phyloP scores from a whole-genome alignment of 75 land plant genomes.

The Pseudotsuga menziesii region DNA sequence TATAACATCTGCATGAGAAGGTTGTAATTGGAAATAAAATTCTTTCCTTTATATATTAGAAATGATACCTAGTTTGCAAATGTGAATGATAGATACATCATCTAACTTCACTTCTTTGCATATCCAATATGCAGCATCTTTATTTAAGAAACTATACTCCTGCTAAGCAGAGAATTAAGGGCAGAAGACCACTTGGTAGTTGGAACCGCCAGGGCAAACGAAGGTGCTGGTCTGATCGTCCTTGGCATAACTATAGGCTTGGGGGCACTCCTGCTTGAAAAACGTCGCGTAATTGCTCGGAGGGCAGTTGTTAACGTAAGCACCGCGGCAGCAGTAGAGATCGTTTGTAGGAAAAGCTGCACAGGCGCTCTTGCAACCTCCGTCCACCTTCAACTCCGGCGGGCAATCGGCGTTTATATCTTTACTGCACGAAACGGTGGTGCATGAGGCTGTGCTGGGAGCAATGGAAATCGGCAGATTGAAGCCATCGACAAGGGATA shows the following conservation, averaged over 20 bases:
- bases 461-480: constrained; percentile 22
- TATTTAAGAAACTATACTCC: too few species aligned
- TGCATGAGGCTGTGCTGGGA: constrained; percentile 9
- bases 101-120: too few species aligned
- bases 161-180: neutral
- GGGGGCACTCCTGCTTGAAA: constrained; percentile 37
- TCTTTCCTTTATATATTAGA: too few species aligned
- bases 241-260: constrained; percentile 40
- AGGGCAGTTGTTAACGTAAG: constrained; percentile 11
- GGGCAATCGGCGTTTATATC: constrained; percentile 31
- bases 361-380: constrained; percentile 33
- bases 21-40: too few species aligned
- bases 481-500: constrained; percentile 42
- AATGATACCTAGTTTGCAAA: too few species aligned
- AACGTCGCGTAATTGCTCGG: constrained; percentile 15
- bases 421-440: constrained; percentile 13
- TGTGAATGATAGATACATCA: too few species aligned
- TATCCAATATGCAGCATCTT: too few species aligned
- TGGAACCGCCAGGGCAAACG: constrained; percentile 17
- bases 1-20: too few species aligned
- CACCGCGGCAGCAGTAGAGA: constrained; percentile 30
- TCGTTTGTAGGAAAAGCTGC: constrained; percentile 15
- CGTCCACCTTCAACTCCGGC: constrained; percentile 14
- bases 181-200: constrained; percentile 29
- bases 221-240: constrained; percentile 20